phyloP scores from a whole-genome alignment of 2,329 filamentous ascomycete genomes.

The Penicillium sp. region DNA sequence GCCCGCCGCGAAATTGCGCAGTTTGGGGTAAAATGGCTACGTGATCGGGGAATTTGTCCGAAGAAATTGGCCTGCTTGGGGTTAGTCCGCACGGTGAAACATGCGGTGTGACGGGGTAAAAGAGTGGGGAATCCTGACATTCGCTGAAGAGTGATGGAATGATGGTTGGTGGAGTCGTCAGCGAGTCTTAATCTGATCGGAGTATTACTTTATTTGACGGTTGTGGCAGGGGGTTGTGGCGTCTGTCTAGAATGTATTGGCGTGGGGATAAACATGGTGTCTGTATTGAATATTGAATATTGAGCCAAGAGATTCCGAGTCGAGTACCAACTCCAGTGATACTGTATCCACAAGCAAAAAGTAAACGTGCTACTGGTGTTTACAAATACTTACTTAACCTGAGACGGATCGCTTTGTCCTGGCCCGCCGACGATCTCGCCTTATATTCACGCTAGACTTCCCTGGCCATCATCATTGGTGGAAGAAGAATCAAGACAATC shows the following conservation, averaged over 20 bases:
- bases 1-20: conserved; percentile 9
- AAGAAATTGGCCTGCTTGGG: conserved; percentile 9
- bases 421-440: background rate
- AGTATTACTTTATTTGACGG: background rate
- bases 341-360: background rate
- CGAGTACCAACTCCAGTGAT: too few relatives aligned
- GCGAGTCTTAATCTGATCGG: conserved; percentile 1
- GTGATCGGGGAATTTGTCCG: conserved; percentile 6
- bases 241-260: background rate
- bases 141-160: background rate
- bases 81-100: conserved; percentile 20
- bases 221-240: background rate
- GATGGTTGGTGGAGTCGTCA: conserved; percentile 3
- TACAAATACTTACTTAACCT: background rate
- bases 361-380: background rate
- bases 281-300: too few relatives aligned
- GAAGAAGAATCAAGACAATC: conserved; percentile 1
- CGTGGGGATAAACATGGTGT: background rate
- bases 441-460: background rate
- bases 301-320: too few relatives aligned
- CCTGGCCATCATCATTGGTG: conserved; percentile 6
- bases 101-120: conserved; percentile 8
- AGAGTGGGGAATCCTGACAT: conserved; percentile 17
- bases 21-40: background rate
- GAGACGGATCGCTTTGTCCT: background rate